Conservation (phyloP, 306 rosid species). For the Quercus gilva region DNA sequence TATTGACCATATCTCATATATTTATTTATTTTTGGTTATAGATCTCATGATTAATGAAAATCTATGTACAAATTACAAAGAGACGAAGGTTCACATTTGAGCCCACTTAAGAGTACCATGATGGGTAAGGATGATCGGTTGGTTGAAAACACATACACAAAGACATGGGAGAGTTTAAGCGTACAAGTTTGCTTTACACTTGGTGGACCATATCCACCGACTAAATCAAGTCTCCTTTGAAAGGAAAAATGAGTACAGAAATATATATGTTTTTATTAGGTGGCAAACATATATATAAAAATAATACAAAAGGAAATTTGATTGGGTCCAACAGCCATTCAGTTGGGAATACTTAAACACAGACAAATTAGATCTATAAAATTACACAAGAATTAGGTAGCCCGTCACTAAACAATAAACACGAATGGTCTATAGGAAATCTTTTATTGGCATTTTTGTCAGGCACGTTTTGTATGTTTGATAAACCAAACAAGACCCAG, state of each 20-base stretch:
- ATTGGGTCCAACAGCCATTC: constrained; percentile 47
- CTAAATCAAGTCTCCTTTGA: constrained; percentile 13
- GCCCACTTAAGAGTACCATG: too few species aligned
- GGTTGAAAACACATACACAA: too few species aligned
- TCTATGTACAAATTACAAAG: too few species aligned
- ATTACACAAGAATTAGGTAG: constrained; percentile 35
- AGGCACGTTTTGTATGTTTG: background rate
- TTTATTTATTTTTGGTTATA: too few species aligned
- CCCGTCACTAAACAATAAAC: constrained; percentile 35
- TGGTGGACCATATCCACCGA: background rate
- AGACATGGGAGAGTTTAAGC: too few species aligned
- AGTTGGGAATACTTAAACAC: constrained; percentile 40
- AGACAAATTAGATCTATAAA: background rate
- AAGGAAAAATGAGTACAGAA: constrained; percentile 16
- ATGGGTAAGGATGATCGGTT: too few species aligned
- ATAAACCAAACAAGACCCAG: background rate
- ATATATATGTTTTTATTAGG: background rate
- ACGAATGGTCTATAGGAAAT: background rate
- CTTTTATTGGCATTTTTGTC: background rate
- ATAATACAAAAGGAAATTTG: constrained; percentile 18
- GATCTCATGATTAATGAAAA: too few species aligned
- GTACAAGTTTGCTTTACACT: too few species aligned
- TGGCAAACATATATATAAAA: background rate
- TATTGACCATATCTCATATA: too few species aligned
- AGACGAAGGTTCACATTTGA: too few species aligned